Percentiles rank a stretch among this genome's conserved stretches.
phyloP scores from a whole-genome alignment of 306 rosid species.

The Abrus pulchellus region DNA sequence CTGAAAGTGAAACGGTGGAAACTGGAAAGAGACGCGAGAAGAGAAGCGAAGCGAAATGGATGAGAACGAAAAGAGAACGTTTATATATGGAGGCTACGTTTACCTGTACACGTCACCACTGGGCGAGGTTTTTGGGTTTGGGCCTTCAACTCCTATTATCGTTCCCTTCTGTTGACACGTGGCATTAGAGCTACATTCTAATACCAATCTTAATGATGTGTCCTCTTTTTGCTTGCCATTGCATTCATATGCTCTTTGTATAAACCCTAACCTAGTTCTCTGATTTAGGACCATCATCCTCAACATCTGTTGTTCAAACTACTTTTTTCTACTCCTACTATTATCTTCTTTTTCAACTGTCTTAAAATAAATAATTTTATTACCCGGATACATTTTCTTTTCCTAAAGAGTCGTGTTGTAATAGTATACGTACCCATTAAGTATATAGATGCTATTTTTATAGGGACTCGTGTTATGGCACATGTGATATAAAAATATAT shows the following conservation, averaged over 20 bases:
- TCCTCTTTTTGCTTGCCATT: background rate
- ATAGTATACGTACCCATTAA: background rate
- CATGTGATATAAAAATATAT: too few species aligned
- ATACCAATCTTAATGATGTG: conserved; percentile 39
- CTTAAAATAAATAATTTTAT: background rate
- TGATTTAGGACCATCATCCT: background rate
- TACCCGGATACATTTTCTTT: background rate
- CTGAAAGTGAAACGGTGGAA: conserved; percentile 46
- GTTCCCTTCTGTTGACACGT: conserved; percentile 39
- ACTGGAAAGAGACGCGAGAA: conserved; percentile 27
- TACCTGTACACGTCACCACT: conserved; percentile 69
- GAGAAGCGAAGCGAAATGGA: conserved; percentile 54
- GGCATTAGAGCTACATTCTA: conserved; percentile 28
- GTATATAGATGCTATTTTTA: background rate
- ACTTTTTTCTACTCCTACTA: too few species aligned
- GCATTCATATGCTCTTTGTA: background rate
- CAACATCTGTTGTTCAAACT: background rate
- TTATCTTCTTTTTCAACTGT: too few species aligned
- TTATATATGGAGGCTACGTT: conserved; percentile 86
- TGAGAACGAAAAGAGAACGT: conserved; percentile 55
- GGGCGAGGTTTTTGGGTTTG: conserved; percentile 55
- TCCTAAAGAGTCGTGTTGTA: background rate
- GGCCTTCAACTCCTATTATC: conserved; percentile 40
- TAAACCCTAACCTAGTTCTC: conserved; percentile 14
- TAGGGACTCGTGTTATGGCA: background rate